phyloP scores from a whole-genome alignment of 192 early-diverging fungal species.

The Gigaspora rosea region DNA sequence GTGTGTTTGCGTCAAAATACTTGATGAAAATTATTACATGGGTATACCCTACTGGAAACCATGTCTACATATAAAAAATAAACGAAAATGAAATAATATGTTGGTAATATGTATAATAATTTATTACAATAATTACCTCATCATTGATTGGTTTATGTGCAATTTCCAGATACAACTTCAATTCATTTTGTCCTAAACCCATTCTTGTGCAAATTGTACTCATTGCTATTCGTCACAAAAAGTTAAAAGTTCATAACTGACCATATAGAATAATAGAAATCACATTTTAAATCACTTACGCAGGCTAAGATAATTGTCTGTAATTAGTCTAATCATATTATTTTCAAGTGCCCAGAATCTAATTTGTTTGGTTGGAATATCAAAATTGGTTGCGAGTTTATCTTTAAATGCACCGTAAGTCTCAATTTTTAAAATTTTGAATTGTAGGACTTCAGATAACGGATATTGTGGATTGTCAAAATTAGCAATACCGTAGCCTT shows the following conservation, averaged over 20 bases:
- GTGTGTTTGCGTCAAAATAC: slow-evolving; percentile 36
- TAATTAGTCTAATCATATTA: slow-evolving; percentile 82
- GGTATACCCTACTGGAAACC: slow-evolving; percentile 21
- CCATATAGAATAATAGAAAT: not conserved
- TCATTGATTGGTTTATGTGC: slow-evolving; percentile 33
- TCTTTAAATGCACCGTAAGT: slow-evolving; percentile 46
- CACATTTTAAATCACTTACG: slow-evolving; percentile 40
- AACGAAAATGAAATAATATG: not conserved
- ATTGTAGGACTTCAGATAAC: slow-evolving; percentile 28
- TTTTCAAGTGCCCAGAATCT: slow-evolving; percentile 86
- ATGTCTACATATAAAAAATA: not conserved
- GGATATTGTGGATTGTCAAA: slow-evolving; percentile 51
- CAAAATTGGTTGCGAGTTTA: not conserved
- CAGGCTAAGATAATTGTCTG: slow-evolving; percentile 44
- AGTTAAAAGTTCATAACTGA: not conserved
- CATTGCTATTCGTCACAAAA: slow-evolving; percentile 37
- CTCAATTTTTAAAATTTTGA: slow-evolving; percentile 55
- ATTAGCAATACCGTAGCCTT: slow-evolving; percentile 85
- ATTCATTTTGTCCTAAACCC: slow-evolving; percentile 36
- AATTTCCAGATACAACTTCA: slow-evolving; percentile 46
- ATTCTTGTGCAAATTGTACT: slow-evolving; percentile 37
- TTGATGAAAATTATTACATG: slow-evolving; percentile 81
- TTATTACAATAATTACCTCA: slow-evolving; percentile 19
- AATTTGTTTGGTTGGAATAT: slow-evolving; percentile 43
- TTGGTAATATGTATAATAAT: not conserved